phyloP scores from a whole-genome alignment of 257 asterid genomes.

The Coffea eugenioides region DNA sequence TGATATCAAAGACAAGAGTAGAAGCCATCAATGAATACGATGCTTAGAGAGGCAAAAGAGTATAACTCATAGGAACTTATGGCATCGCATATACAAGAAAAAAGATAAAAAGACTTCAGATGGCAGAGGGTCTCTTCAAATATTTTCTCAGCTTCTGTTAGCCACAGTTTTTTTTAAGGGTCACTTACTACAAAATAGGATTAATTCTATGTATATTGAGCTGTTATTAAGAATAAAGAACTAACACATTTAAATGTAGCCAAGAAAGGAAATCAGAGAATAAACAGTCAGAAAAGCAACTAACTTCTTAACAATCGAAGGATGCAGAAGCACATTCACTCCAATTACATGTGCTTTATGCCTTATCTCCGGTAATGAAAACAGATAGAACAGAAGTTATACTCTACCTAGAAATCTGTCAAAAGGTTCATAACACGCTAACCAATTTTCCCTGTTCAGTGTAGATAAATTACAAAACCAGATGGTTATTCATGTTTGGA shows the following conservation, averaged over 20 bases:
- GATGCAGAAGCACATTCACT: neutral
- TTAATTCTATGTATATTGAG: neutral
- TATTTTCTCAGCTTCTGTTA: neutral
- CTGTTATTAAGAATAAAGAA: neutral
- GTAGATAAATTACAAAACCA: neutral
- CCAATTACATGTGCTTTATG: neutral
- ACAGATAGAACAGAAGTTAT: neutral
- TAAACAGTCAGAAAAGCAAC: neutral
- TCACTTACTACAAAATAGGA: neutral
- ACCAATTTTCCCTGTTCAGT: neutral
- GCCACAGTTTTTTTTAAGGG: neutral
- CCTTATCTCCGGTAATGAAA: neutral
- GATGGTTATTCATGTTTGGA: neutral
- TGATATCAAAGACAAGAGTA: neutral
- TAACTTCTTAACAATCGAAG: neutral
- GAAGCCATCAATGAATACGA: conserved; percentile 1
- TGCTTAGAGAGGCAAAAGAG: neutral
- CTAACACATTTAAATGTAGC: neutral
- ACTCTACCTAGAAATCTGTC: neutral
- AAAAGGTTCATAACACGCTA: neutral
- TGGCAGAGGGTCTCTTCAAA: neutral
- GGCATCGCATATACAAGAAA: neutral
- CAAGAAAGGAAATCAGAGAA: neutral
- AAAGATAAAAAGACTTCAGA: neutral
- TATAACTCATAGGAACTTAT: neutral